These are phyloP conservation scores for Coniochaeta pulveracea DNA, from an alignment of 2,329 filamentous ascomycete genomes.

Conservation along the genomic window DNA sequence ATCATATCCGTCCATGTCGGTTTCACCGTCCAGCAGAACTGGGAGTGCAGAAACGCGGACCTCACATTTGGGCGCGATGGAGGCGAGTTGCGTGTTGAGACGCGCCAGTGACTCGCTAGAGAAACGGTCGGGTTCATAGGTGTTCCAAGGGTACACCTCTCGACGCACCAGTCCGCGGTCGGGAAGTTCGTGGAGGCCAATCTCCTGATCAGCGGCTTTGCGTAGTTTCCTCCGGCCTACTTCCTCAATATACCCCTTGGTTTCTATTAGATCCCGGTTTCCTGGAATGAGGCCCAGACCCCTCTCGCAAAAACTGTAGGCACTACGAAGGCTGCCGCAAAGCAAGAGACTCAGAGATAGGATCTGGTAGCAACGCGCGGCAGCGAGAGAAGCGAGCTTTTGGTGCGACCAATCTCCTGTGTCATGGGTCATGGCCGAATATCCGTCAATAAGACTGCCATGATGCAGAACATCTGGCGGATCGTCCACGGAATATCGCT, in stretches of 20 bases:
- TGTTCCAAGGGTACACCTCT: conserved; percentile 61
- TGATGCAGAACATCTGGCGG: conserved; percentile 34
- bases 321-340: conserved; percentile 58
- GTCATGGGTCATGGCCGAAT: conserved; percentile 2
- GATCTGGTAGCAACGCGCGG: conserved; percentile 48
- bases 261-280: conserved; percentile 43
- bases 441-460: conserved; percentile 26
- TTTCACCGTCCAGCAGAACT: conserved; percentile 48
- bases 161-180: conserved; percentile 59
- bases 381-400: conserved; percentile 34
- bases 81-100: conserved; percentile 58
- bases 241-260: conserved; percentile 40
- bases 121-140: conserved; percentile 58
- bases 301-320: conserved; percentile 51
- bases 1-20: conserved; percentile 35
- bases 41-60: conserved; percentile 69
- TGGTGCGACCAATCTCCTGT: conserved; percentile 17
- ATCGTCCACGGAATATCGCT: conserved; percentile 22
- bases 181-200: conserved; percentile 46
- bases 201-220: conserved; percentile 28
- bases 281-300: conserved; percentile 44
- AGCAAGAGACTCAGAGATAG: conserved; percentile 47
- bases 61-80: conserved; percentile 70
- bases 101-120: conserved; percentile 56
- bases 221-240: conserved; percentile 38